phyloP scores from a whole-genome alignment of 2,329 filamentous ascomycete species.

The Aspergillus pseudotamarii region DNA sequence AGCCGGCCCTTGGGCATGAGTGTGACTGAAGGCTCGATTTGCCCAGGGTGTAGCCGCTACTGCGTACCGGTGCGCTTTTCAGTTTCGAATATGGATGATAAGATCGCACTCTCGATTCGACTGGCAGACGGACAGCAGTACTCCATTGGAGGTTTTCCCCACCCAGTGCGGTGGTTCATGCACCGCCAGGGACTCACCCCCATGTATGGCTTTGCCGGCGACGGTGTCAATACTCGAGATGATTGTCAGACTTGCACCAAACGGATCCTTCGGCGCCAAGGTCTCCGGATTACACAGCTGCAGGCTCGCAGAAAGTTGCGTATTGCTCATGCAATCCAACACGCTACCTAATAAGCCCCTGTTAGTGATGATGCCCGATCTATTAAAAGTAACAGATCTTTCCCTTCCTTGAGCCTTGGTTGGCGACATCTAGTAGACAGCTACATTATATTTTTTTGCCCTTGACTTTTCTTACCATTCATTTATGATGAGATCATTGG shows the following conservation, averaged over 20 bases:
- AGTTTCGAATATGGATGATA: conserved; percentile 1
- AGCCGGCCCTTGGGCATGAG: conserved; percentile 1
- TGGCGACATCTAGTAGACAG: too few relatives aligned
- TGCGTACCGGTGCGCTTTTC: conserved; percentile 1
- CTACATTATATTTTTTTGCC: too few relatives aligned
- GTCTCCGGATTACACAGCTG: conserved; percentile 3
- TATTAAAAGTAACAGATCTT: too few relatives aligned
- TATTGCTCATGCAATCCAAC: background rate
- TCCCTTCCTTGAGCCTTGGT: too few relatives aligned
- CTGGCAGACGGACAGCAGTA: conserved; percentile 2
- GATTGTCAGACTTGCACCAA: conserved; percentile 1
- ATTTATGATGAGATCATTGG: too few relatives aligned
- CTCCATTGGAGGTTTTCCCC: conserved; percentile 2
- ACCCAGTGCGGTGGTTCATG: conserved; percentile 8
- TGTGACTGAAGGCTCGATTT: background rate
- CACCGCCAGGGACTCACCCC: conserved; percentile 5
- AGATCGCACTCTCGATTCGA: conserved; percentile 3
- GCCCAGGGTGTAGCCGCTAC: conserved; percentile 4
- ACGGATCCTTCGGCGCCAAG: background rate
- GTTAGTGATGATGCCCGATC: too few relatives aligned
- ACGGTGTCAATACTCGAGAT: background rate
- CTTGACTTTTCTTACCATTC: too few relatives aligned
- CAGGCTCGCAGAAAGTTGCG: background rate
- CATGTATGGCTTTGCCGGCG: conserved; percentile 2
- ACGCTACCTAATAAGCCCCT: background rate